Base-by-base conservation (phyloP, 306 rosid species). In the Spatholobus suberectus region DNA sequence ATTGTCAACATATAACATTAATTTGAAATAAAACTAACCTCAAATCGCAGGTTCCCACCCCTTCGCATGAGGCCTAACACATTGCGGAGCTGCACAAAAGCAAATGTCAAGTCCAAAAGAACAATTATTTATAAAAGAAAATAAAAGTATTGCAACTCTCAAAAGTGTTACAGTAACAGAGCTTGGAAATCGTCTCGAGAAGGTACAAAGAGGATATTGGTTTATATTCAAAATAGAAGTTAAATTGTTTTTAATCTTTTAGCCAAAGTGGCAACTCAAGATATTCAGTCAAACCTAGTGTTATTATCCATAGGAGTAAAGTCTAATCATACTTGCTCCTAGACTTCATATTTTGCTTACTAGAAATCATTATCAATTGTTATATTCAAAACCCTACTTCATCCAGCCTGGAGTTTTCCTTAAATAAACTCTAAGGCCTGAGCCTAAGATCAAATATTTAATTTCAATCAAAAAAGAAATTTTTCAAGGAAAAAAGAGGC, bases 61-160 rank as follows among this genome's bases (percentile, higher is more conserved):
- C 99, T 76, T 2, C 95, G 97, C 90, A 96, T 90, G 84, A 96
- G 87, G 70, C 99, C 99, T 84, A 94, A 79, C 79, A 91, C 97
- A 87, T 89, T 94, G 84, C 97, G 94, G 82, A 96, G 91, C 94
- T 96, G 98, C 91, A 81, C 66, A 77, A 54, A 75, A 62, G 76
- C 35, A 67, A 29, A 73, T 27, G 85, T 90, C 49, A 91, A 73
- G 77, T 66, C 44, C 65, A 81, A 15, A 23, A 47, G 55, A 76
- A 76, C 41, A 72, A 62, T 41, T 57, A 55, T 51, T 79, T 24
- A 18, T 32, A 70, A 74, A 27, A 70, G 37, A 8, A 27, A 82
- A 4, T 26, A 38, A 40, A 46, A 55, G 69, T 11, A 70, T 15
- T 51, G 68, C 76, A 81, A 26, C 55, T 70, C 17, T 5, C 20